Evolutionary conservation across 1,284 basidiomycete species (phyloP), one percentile per base, ranked within the genome.

Genomic region (Stygiomarasmius scandens): DNA sequence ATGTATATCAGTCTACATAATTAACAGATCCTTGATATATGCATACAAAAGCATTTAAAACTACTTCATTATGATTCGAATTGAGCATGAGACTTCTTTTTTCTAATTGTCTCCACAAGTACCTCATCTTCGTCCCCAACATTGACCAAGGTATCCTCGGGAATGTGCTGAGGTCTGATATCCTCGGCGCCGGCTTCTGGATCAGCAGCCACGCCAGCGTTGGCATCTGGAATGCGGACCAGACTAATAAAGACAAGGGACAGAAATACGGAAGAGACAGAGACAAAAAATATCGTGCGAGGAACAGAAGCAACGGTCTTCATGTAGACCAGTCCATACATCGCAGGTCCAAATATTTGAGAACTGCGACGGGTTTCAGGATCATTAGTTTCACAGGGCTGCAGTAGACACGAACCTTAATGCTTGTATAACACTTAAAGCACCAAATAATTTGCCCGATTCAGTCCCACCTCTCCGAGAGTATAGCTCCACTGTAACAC

Each of bases 401-500:
- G 43, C 16, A 45, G 48, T 8, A 53, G 23, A 29, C 27, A 67
- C 83, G 36, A 60, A 89, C 89, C 81, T 76, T 27, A 92, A 65
- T 1, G 86, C 79, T 61, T 88, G 83, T 10, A 92, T 64, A 36
- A 93, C 87, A 58, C 85, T 84, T 57, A 93, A 63, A 2, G 84
- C 86, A 16, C 90, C 91, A 66, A 92, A 92, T 14, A 93, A 73
- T 60, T 76, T 77, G 1, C 88, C 90, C 3, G 76, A 69, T 67
- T 90, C 86, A 12, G 69, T 73, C 2, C 81, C 79, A 1, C 77
- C 80, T 20, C 74, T 73, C 24, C 72, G 70, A 25, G 74, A 71
- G 63, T 87, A 88, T 50, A 92, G 69, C 29, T 85, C 81, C 41
- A 93, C 69, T 1, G 89, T 83, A 44, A 90, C 77, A 43, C 85